Conservation (phyloP, 1,284 basidiomycete genomes). For the Porogramme epimiltina region DNA sequence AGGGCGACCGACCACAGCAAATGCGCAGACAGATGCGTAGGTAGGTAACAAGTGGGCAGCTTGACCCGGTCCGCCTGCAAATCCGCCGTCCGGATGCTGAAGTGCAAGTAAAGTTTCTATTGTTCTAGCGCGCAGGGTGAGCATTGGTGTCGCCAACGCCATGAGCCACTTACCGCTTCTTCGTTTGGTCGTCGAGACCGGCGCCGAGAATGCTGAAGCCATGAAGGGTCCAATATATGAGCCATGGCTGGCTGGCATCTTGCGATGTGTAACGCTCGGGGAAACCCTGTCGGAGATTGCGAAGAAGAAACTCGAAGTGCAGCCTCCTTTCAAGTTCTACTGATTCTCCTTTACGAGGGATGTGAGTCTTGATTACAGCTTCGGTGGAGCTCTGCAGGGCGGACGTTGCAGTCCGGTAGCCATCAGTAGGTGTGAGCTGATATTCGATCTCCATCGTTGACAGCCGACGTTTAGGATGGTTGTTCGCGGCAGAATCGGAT, state of each 20-base stretch:
- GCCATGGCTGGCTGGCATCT: slow-evolving; percentile 92
- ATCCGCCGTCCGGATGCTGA: slow-evolving; percentile 86
- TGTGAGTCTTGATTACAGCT: slow-evolving; percentile 52
- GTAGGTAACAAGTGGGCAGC: slow-evolving; percentile 88
- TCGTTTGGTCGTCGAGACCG: slow-evolving; percentile 72
- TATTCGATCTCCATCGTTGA: slow-evolving; percentile 1
- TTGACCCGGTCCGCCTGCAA: slow-evolving; percentile 91
- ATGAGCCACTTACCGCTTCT: slow-evolving; percentile 58
- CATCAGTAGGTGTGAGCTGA: slow-evolving; percentile 50
- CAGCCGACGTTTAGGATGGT: background rate
- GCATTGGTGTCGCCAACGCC: background rate
- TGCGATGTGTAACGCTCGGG: slow-evolving; percentile 78
- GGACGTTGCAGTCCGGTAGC: slow-evolving; percentile 66
- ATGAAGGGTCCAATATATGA: slow-evolving; percentile 90
- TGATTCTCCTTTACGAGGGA: slow-evolving; percentile 30
- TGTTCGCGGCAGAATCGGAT: background rate
- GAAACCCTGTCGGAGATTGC: slow-evolving; percentile 75
- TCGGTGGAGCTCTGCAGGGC: slow-evolving; percentile 70
- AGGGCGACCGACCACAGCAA: slow-evolving; percentile 81
- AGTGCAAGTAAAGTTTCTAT: slow-evolving; percentile 78
- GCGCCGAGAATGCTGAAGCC: slow-evolving; percentile 78
- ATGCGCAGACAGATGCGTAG: slow-evolving; percentile 84
- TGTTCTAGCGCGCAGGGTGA: slow-evolving; percentile 43
- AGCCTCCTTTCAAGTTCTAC: slow-evolving; percentile 49
- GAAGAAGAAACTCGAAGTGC: slow-evolving; percentile 71